Percentiles rank a stretch among this genome's conserved stretches.
Evolutionary conservation across 805 yeast species (phyloP).

Genomic region (Barnettozyma salicaria): DNA sequence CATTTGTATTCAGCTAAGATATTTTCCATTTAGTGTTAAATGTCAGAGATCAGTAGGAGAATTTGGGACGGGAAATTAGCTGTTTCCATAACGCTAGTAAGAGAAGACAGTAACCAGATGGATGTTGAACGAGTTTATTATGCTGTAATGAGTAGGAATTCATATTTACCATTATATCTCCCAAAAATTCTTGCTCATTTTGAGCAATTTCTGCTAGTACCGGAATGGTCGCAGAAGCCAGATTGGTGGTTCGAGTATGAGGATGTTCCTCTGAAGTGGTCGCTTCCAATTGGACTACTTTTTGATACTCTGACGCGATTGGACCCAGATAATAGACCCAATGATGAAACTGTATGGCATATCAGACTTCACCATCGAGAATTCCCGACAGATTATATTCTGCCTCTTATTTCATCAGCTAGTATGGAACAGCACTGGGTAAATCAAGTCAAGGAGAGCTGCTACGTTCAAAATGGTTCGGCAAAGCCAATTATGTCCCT

Average conservation of each 20-base stretch:
- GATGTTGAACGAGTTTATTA: slow-evolving; percentile 10
- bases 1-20: not conserved
- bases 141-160: slow-evolving; percentile 35
- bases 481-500: slow-evolving; percentile 76
- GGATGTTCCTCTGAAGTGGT: slow-evolving; percentile 60
- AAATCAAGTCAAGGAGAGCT: slow-evolving; percentile 78
- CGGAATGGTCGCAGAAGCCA: slow-evolving; percentile 20
- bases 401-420: slow-evolving; percentile 30
- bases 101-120: slow-evolving; percentile 22
- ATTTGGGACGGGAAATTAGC: slow-evolving; percentile 54
- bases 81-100: slow-evolving; percentile 31
- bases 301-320: slow-evolving; percentile 48
- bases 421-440: slow-evolving; percentile 51
- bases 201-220: slow-evolving; percentile 27
- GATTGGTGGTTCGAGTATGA: slow-evolving; percentile 66
- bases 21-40: no score
- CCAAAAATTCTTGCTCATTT: slow-evolving; percentile 35
- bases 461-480: slow-evolving; percentile 69
- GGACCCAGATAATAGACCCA: slow-evolving; percentile 25
- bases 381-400: slow-evolving; percentile 40
- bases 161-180: slow-evolving; percentile 45
- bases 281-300: slow-evolving; percentile 65
- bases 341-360: slow-evolving; percentile 37
- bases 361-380: slow-evolving; percentile 36
- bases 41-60: slow-evolving; percentile 31